These are phyloP conservation scores for Polyrhizophydium stewartii DNA, from an alignment of 371 early-diverging fungal genomes.

Conservation along the genomic window DNA sequence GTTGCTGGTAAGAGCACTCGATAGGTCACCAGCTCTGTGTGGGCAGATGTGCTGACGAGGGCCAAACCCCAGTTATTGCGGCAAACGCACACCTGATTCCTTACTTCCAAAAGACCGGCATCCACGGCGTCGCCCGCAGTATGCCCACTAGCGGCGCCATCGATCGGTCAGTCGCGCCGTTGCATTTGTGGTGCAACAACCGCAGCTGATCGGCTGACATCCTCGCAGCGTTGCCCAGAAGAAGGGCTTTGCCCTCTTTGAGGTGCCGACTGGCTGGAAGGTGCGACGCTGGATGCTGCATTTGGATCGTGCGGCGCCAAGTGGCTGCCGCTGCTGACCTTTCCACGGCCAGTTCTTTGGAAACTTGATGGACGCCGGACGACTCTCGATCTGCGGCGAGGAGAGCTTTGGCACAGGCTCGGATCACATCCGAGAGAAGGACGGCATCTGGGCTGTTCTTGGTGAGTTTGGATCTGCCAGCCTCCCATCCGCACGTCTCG, in stretches of 20 bases:
- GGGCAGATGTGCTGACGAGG: no score
- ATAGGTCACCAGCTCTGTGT: no score
- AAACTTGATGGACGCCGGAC: conserved; percentile 96
- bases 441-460: conserved; percentile 95
- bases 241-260: conserved; percentile 71
- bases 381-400: conserved; percentile 94
- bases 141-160: conserved; percentile 96
- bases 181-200: background rate
- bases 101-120: conserved; percentile 80
- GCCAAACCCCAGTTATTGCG: conserved; percentile 70
- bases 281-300: no score
- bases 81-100: conserved; percentile 87
- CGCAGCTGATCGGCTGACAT: background rate
- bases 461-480: conserved; percentile 42
- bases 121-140: conserved; percentile 87
- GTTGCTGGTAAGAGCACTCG: conserved; percentile 59
- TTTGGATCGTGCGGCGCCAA: no score
- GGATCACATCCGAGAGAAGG: conserved; percentile 97
- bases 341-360: conserved; percentile 95
- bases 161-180: conserved; percentile 49
- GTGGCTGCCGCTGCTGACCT: conserved; percentile 1
- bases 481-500: background rate
- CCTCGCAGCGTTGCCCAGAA: conserved; percentile 68
- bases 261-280: conserved; percentile 80
- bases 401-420: conserved; percentile 97